Conservation (phyloP, 345 rosid genomes). For the Eucalyptus cladocalyx region DNA sequence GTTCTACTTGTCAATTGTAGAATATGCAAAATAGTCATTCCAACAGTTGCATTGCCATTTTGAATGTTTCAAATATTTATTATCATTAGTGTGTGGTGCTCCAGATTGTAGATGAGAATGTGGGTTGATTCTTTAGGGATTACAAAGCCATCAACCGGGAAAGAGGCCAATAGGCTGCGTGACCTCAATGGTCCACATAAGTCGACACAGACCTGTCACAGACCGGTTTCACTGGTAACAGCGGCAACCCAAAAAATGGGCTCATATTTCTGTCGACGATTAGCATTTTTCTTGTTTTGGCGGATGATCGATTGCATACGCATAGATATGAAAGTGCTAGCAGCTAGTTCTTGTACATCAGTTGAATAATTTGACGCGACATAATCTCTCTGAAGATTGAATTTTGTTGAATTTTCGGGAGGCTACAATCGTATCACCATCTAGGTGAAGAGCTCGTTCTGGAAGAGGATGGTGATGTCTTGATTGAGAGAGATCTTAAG, state of each 20-base stretch:
- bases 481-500: not conserved
- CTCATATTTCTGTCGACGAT: not conserved
- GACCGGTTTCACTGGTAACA: not conserved
- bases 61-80: not conserved
- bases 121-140: not conserved
- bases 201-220: not conserved
- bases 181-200: not conserved
- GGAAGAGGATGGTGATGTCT: not conserved
- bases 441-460: not conserved
- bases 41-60: not conserved
- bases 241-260: not conserved
- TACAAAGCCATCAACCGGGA: not conserved
- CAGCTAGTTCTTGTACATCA: not conserved
- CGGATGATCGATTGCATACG: not conserved
- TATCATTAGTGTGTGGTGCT: not conserved
- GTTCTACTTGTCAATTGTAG: not conserved
- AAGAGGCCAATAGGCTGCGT: not conserved
- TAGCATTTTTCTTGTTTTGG: not conserved
- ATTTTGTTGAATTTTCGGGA: not conserved
- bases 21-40: not conserved
- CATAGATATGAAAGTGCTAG: not conserved
- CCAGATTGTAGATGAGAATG: not conserved
- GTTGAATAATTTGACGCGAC: not conserved
- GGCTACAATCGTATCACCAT: not conserved
- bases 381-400: not conserved